These are phyloP conservation scores for Salicornia ramosissima DNA, from an alignment of 148 eudicot genomes.

Conservation along the genomic window DNA sequence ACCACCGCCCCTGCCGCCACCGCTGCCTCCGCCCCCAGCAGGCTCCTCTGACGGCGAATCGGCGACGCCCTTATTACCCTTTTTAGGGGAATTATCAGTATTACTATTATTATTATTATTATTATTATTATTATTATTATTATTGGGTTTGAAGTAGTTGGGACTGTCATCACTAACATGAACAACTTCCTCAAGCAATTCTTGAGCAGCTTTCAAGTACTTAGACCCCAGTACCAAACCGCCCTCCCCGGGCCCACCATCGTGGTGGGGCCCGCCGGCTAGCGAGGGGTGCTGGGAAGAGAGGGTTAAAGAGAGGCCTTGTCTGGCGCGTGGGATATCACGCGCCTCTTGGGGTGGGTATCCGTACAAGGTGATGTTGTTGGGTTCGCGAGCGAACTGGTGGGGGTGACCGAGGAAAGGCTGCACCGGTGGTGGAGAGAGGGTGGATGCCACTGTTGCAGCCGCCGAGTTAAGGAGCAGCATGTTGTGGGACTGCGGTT, in stretches of 20 bases:
- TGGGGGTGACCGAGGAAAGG: constrained; percentile 11
- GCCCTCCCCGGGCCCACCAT: constrained; percentile 12
- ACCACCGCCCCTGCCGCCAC: constrained; percentile 16
- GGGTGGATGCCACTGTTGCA: background rate
- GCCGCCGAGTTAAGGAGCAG: constrained; percentile 38
- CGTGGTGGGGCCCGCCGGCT: background rate
- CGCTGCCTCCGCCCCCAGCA: constrained; percentile 12
- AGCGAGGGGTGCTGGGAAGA: constrained; percentile 38
- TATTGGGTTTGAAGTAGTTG: background rate
- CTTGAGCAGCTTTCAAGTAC: constrained; percentile 69
- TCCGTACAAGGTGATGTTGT: constrained; percentile 23
- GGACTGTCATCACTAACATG: constrained; percentile 42
- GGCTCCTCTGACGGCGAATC: constrained; percentile 23
- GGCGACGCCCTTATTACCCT: constrained; percentile 17
- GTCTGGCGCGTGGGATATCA: constrained; percentile 39
- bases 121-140: background rate
- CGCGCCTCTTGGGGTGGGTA: constrained; percentile 38
- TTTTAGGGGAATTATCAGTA: constrained; percentile 28
- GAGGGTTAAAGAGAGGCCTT: constrained; percentile 50
- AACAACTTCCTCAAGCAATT: constrained; percentile 68
- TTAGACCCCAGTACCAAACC: constrained; percentile 43
- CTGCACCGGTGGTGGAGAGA: constrained; percentile 16
- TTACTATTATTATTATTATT: constrained; percentile 9
- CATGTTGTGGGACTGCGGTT: constrained; percentile 28
- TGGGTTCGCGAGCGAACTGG: constrained; percentile 34